Base-by-base conservation (phyloP, 1,139 yeast species). In the Wickerhamomyces sp. region DNA sequence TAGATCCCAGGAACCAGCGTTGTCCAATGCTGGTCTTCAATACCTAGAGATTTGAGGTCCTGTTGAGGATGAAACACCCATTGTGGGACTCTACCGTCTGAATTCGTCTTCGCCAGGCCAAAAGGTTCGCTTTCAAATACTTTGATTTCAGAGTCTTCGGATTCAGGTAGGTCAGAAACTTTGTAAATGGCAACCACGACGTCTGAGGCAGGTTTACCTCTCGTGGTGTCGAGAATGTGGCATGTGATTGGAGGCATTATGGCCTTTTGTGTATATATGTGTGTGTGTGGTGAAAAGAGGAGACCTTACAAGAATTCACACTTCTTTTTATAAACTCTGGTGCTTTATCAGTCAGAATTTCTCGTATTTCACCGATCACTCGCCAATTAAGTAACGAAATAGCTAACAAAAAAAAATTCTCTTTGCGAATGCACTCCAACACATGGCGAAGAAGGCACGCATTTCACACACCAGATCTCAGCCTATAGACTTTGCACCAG, bases 151-250 rank as follows among this genome's bases (percentile, higher is more conserved):
- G 46, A 55, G 10, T 47, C 53, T 7, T 41, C 49, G 9, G 28
- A 57, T 33, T 28, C 40, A 33, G 49, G 53, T 30, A 35, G 59
- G 40, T 38, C 54, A 36, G 50, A 66, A 29, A 68, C 48, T 44
- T 59, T 63, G 52, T 62, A 73, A 22, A 81, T 61, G 28, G 78
- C 78, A 47, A 85, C 80, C 3, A 70, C 60, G 14, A 88, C 89
- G 16, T 68, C 70, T 0, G 62, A 54, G 1, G 95, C 96, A 1
- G 96, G 96, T 42, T 65, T 70, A 1, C 96, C 96, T 11, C 68
- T 60, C n/a, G 83, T 77, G 6, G 96, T 87, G 51, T 88, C 95
- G 26, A 88, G 66, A 13, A 88, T 75, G 57, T 88, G 96, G 58
- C 96, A 87, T 7, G 96, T 86, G 32, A 88, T 75, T 30, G 88